Conservation (phyloP, 2,329 filamentous ascomycete species). For the Alternaria incomplexa region DNA sequence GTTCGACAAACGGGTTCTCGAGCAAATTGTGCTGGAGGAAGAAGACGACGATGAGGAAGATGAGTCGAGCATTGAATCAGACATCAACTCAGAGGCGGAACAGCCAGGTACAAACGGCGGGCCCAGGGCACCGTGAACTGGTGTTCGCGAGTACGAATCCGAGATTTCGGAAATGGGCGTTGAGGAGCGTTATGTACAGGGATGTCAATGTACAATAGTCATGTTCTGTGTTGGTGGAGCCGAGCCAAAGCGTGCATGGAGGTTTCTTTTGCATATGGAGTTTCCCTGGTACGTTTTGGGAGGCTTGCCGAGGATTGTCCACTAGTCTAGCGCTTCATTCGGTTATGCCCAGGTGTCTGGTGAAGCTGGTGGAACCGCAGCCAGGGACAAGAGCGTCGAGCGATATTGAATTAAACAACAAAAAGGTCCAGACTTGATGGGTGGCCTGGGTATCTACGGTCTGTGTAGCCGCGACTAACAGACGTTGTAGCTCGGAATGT, state of each 20-base stretch:
- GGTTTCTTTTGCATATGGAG: conserved; percentile 29
- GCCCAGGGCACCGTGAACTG: conserved; percentile 20
- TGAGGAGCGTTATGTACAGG: conserved; percentile 19
- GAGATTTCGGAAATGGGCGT: conserved; percentile 15
- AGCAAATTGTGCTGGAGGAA: conserved; percentile 81
- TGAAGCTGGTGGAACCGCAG: conserved; percentile 11
- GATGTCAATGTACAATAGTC: conserved; percentile 13
- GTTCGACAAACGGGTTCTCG: conserved; percentile 88
- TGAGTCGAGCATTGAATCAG: conserved; percentile 43
- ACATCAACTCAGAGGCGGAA: conserved; percentile 39
- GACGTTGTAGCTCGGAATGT: neutral
- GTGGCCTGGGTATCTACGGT: neutral
- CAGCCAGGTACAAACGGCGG: conserved; percentile 22
- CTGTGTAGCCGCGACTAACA: neutral
- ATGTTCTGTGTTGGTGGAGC: conserved; percentile 6
- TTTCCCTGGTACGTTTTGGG: conserved; percentile 21
- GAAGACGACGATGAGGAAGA: conserved; percentile 54
- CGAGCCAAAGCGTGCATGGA: conserved; percentile 19
- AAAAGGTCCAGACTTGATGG: neutral
- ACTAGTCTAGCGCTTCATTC: conserved; percentile 7
- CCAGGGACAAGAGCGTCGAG: conserved; percentile 1
- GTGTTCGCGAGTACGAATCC: conserved; percentile 10
- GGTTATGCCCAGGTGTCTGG: conserved; percentile 17
- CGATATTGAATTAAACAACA: neutral
- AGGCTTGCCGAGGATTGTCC: conserved; percentile 8